Base-by-base conservation (phyloP, 2,329 filamentous ascomycete genomes). In the Pyrenochaeta sp. region DNA sequence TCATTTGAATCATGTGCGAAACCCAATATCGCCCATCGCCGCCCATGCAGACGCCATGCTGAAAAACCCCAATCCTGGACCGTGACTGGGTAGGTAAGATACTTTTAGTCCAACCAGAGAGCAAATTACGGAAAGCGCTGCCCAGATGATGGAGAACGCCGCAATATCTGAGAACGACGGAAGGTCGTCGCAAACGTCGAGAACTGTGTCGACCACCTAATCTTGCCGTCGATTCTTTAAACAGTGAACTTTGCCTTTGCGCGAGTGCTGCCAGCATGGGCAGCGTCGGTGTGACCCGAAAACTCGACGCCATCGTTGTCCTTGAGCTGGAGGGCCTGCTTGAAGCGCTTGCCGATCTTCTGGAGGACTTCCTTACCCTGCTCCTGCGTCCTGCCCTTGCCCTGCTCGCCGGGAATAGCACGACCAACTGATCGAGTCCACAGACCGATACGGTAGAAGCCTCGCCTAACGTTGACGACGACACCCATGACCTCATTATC, bases 401-500 rank as follows among this genome's bases (percentile, higher is more conserved):
- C 90, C 53, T 89, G 89, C 44, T 91, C 87, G 50, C 87, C 88
- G 1, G 90, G 89, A 59, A 93, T 89, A 74, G 86, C 86, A 84
- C 94, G 94, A 76, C 94, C 94, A 54, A 92, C 92, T 57, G 93
- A 96, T 74, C 93, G 91, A 64, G 95, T 99, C 95, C 96, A 99
- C 70, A 98, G 88, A 76, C 94, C 93, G 69, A 99, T 91, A 83
- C 95, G 91, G 86, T 93, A 99, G 84, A 99, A 98, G 50, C 91
- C 93, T 84, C 97, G 97, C 80, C 95, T 91, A 58, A 99, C 94
- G 80, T 99, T 99, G 83, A 98, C 93, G 27, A 99, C 95, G 34
- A 99, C 96, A 65, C 95, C 95, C 95, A 98, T 98, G 78, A 99
- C 91, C 81, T 99, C 96, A 71, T 93, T 93, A 75, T 98, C 95